Conservation (phyloP, 441 rosid genomes). For the Eutrema salsugineum region DNA sequence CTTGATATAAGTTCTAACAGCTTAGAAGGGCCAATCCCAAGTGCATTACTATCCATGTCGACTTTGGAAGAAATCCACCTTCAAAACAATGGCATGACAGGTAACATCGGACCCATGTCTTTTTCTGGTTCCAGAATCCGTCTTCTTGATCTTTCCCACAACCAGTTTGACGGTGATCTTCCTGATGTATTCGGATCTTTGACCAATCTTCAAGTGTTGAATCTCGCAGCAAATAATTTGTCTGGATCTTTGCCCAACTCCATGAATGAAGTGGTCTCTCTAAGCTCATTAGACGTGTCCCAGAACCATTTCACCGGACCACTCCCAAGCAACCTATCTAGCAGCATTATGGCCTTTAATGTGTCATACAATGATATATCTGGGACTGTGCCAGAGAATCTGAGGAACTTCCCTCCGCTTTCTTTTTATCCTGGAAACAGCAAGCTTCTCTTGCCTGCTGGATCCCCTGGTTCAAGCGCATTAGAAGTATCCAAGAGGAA, state of each 20-base stretch:
- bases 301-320: constrained; percentile 80
- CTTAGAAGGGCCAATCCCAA: constrained; percentile 62
- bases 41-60: constrained; percentile 57
- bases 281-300: constrained; percentile 70
- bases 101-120: constrained; percentile 45
- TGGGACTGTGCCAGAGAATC: constrained; percentile 83
- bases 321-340: constrained; percentile 70
- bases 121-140: constrained; percentile 52
- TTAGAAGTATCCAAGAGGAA: constrained; percentile 50
- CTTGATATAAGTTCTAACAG: constrained; percentile 86
- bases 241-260: constrained; percentile 88
- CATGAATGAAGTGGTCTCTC: constrained; percentile 59
- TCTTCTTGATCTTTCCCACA: constrained; percentile 82
- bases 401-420: constrained; percentile 67
- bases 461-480: constrained; percentile 48
- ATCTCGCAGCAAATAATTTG: constrained; percentile 77
- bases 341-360: constrained; percentile 59
- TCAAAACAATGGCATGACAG: constrained; percentile 57
- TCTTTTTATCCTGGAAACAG: constrained; percentile 84
- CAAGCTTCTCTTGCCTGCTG: constrained; percentile 57
- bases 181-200: constrained; percentile 67
- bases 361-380: constrained; percentile 85
- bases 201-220: constrained; percentile 63
- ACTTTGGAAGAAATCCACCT: constrained; percentile 82
- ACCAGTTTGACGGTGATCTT: constrained; percentile 63